These are phyloP conservation scores for Lachnellula arida DNA, from an alignment of 2,329 filamentous ascomycete genomes.

Conservation along the genomic window DNA sequence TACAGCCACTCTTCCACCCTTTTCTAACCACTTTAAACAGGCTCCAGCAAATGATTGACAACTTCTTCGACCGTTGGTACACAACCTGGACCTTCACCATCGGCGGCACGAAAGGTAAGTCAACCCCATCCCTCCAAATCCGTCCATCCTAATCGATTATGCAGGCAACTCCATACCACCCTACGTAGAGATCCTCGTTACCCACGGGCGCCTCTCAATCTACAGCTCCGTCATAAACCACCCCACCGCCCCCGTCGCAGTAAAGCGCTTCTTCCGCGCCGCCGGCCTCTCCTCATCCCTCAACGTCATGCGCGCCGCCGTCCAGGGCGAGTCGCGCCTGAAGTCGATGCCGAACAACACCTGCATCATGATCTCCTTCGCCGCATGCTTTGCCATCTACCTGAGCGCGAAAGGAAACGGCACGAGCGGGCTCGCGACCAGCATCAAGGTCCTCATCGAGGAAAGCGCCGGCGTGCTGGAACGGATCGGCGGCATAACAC, in stretches of 20 bases:
- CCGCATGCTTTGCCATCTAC: slow-evolving; percentile 63
- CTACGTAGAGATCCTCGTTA: slow-evolving; percentile 71
- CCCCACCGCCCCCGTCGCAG: slow-evolving; percentile 63
- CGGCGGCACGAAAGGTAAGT: slow-evolving; percentile 46
- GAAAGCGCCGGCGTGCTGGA: slow-evolving; percentile 66
- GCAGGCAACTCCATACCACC: slow-evolving; percentile 56
- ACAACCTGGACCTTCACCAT: slow-evolving; percentile 57
- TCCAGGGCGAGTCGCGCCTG: slow-evolving; percentile 64
- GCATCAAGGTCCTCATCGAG: slow-evolving; percentile 59
- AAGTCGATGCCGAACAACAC: slow-evolving; percentile 77
- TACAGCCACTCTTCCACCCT: background rate
- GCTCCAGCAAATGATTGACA: slow-evolving; percentile 57
- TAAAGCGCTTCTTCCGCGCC: slow-evolving; percentile 68
- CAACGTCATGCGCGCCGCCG: slow-evolving; percentile 70
- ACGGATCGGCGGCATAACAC: slow-evolving; percentile 60
- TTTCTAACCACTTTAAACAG: slow-evolving; percentile 23
- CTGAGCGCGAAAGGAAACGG: slow-evolving; percentile 56
- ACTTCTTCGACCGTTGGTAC: slow-evolving; percentile 62
- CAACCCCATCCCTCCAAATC: background rate
- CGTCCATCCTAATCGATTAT: background rate
- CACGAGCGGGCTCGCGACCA: slow-evolving; percentile 48
- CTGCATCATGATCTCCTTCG: slow-evolving; percentile 73
- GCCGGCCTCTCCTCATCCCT: slow-evolving; percentile 66
- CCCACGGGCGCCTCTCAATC: slow-evolving; percentile 68
- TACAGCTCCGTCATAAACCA: slow-evolving; percentile 73